A percentile compares a stretch with the other conserved stretches of the same genome.
These are phyloP conservation scores for Trypethelium eluteriae DNA, from an alignment of 495 filamentous ascomycete genomes.

Conservation along the genomic window DNA sequence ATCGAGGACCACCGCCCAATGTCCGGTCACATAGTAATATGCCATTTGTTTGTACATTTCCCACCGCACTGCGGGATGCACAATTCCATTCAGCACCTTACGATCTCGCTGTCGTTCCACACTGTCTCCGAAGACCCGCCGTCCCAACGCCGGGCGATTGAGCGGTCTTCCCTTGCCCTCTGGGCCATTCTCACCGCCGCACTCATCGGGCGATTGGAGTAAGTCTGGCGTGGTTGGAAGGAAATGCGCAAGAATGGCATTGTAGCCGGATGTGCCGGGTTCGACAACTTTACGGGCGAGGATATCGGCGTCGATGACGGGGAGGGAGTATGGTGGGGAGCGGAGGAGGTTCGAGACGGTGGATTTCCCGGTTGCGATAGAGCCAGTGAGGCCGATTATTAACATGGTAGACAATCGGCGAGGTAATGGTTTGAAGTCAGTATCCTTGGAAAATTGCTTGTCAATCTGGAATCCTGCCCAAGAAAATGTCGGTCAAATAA, in stretches of 20 bases:
- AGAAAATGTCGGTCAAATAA: no score
- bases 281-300: constrained; percentile 85
- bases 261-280: constrained; percentile 77
- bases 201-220: constrained; percentile 46
- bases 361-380: constrained; percentile 96
- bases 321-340: constrained; percentile 70
- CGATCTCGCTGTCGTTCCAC: constrained; percentile 59
- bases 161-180: constrained; percentile 56
- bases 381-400: constrained; percentile 91
- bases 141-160: constrained; percentile 77
- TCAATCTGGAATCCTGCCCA: no score
- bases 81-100: constrained; percentile 72
- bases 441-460: no score
- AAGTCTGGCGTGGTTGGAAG: constrained; percentile 73
- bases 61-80: constrained; percentile 75
- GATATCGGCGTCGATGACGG: constrained; percentile 91
- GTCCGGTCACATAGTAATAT: constrained; percentile 57
- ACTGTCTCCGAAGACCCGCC: constrained; percentile 71
- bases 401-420: constrained; percentile 53
- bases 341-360: constrained; percentile 82
- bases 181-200: constrained; percentile 34
- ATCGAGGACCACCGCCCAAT: constrained; percentile 87
- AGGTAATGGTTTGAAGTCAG: neutral
- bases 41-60: constrained; percentile 65
- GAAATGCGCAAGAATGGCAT: constrained; percentile 71